Evolutionary conservation across 106 monocot species (phyloP).

Genomic region (Apostasia shenzhenica): DNA sequence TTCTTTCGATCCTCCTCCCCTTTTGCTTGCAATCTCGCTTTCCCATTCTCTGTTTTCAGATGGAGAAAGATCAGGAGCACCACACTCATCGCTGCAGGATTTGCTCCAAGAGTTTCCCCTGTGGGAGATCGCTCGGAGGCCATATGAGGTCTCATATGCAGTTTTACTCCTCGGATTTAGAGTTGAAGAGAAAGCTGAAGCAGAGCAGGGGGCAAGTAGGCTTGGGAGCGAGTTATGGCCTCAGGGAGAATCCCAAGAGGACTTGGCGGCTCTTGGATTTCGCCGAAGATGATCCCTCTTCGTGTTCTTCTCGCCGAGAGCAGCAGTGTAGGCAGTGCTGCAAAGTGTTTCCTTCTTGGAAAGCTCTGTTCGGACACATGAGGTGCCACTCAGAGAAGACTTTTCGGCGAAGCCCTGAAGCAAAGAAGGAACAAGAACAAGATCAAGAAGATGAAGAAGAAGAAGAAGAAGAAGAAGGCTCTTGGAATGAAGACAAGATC

Average conservation of each 20-base stretch:
- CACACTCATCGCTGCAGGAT: constrained; percentile 27
- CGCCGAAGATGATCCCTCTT: background rate
- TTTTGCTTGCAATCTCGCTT: background rate
- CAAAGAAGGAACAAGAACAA: background rate
- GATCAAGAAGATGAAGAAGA: background rate
- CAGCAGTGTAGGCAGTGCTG: constrained; percentile 21
- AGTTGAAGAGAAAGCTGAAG: background rate
- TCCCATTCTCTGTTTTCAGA: background rate
- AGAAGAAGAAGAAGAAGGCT: background rate
- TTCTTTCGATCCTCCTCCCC: background rate
- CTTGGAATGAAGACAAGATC: background rate
- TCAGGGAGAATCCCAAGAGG: constrained; percentile 58
- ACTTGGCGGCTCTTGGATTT: constrained; percentile 16
- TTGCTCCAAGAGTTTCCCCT: constrained; percentile 31
- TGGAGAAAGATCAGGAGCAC: constrained; percentile 6
- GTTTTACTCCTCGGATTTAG: background rate
- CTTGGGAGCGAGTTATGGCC: constrained; percentile 18
- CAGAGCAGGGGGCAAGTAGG: background rate
- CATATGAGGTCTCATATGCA: constrained; percentile 47
- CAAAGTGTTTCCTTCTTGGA: constrained; percentile 26
- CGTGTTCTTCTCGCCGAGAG: background rate
- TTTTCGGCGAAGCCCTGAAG: background rate
- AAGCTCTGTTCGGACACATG: constrained; percentile 47
- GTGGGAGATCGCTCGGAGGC: constrained; percentile 34
- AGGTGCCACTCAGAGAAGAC: constrained; percentile 21